Conservation (phyloP, 192 early-diverging fungal genomes). For the Coemansia sp. region DNA sequence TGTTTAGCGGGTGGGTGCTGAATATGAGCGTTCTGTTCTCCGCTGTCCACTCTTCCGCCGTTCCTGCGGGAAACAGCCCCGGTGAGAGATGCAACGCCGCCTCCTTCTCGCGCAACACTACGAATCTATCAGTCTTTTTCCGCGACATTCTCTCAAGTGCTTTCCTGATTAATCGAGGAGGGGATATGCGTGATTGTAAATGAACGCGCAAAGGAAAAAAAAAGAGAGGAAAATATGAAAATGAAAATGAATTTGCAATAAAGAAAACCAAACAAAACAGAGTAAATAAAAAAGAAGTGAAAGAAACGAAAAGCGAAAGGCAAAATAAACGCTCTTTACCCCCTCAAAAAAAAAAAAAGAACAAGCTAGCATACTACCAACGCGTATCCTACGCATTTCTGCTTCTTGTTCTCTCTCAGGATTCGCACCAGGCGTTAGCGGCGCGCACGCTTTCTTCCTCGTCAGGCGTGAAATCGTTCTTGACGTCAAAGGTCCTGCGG, state of each 20-base stretch:
- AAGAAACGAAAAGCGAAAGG: constrained; percentile 11
- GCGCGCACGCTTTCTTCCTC: constrained; percentile 66
- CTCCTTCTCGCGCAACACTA: constrained; percentile 32
- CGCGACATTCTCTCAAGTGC: constrained; percentile 28
- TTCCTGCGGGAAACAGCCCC: constrained; percentile 28
- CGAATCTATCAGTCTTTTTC: constrained; percentile 22
- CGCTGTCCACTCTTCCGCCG: constrained; percentile 26
- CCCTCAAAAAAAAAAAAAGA: constrained; percentile 1
- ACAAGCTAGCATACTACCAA: too few species aligned
- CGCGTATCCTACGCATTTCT: too few species aligned
- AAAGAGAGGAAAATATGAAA: not conserved
- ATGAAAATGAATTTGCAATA: too few species aligned
- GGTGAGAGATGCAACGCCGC: constrained; percentile 15
- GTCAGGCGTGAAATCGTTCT: constrained; percentile 71
- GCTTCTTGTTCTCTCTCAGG: constrained; percentile 3
- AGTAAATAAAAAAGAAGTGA: not conserved
- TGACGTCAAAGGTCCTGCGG: constrained; percentile 66
- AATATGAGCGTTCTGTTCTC: constrained; percentile 45
- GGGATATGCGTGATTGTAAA: not conserved
- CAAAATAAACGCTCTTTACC: not conserved
- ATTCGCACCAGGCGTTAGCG: constrained; percentile 68
- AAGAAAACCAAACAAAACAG: not conserved
- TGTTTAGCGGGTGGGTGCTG: constrained; percentile 26
- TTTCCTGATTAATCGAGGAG: not conserved
- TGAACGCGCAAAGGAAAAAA: not conserved